Percentiles rank a stretch among this genome's conserved stretches.
Conservation (phyloP, 31 red algal species). For the Bonnemaisonia californica region DNA sequence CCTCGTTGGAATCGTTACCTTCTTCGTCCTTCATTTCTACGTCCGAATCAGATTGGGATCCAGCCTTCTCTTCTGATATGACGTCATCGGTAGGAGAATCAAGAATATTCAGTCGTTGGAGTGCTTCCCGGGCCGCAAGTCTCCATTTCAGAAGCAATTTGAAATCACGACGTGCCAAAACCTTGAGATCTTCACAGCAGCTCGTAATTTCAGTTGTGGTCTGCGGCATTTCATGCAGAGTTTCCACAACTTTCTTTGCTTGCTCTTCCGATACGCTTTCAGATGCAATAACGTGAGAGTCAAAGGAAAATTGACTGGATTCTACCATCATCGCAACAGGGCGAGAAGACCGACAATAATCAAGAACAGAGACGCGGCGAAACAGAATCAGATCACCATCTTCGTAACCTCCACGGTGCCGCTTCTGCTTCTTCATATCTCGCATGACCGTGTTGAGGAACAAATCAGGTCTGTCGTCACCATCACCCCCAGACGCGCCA, state of each 20-base stretch:
- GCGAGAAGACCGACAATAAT: constrained; percentile 60
- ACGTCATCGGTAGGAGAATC: constrained; percentile 14
- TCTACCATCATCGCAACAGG: constrained; percentile 77
- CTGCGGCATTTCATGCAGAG: constrained; percentile 38
- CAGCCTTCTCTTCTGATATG: constrained; percentile 13
- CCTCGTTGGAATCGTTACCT: constrained; percentile 23
- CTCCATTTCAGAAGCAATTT: constrained; percentile 89
- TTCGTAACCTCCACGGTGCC: constrained; percentile 69
- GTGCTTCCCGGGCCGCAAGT: constrained; percentile 30
- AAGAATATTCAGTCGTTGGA: constrained; percentile 34
- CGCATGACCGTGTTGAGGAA: constrained; percentile 67
- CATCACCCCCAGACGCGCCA: constrained; percentile 1
- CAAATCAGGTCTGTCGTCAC: constrained; percentile 44
- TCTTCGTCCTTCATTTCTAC: constrained; percentile 7
- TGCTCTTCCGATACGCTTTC: constrained; percentile 22
- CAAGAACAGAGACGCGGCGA: constrained; percentile 42
- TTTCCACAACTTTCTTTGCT: constrained; percentile 35
- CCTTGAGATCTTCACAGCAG: constrained; percentile 86
- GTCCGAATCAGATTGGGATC: constrained; percentile 29
- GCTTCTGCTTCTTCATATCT: constrained; percentile 63
- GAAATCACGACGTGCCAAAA: constrained; percentile 84
- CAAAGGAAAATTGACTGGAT: constrained; percentile 71
- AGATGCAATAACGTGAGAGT: constrained; percentile 17
- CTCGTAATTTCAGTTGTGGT: constrained; percentile 64
- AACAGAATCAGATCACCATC: constrained; percentile 68